A percentile compares a stretch with the other conserved stretches of the same genome.
These are phyloP conservation scores for Stenocarpella maydis DNA, from an alignment of 2,329 filamentous ascomycete species.

Conservation along the genomic window DNA sequence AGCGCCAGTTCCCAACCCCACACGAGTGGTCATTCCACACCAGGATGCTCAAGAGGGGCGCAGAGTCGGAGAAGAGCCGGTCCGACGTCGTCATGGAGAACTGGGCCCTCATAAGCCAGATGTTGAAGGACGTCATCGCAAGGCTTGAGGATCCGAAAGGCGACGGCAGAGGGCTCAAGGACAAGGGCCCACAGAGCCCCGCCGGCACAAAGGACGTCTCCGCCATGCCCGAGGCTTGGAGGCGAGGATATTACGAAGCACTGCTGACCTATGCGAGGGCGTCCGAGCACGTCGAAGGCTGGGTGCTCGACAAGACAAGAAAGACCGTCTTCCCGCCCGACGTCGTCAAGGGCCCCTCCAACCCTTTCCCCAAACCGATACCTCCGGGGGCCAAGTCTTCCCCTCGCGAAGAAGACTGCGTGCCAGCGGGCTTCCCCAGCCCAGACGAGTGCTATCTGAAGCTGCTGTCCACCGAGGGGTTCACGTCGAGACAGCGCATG, in stretches of 20 bases:
- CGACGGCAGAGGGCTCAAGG: conserved; percentile 72
- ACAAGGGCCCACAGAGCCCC: conserved; percentile 58
- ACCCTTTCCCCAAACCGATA: conserved; percentile 79
- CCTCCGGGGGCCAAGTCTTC: conserved; percentile 68
- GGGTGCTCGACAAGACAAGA: conserved; percentile 74
- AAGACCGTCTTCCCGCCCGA: conserved; percentile 74
- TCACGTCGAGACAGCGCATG: conserved; percentile 79
- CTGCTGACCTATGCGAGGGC: conserved; percentile 80
- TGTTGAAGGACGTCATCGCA: conserved; percentile 66
- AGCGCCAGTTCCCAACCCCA: conserved; percentile 81
- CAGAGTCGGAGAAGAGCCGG: conserved; percentile 65
- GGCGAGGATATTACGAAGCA: conserved; percentile 83
- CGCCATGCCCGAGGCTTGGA: conserved; percentile 82
- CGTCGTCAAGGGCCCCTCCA: conserved; percentile 82
- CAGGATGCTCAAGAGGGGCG: conserved; percentile 72
- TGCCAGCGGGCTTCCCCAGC: conserved; percentile 66
- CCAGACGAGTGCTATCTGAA: conserved; percentile 84
- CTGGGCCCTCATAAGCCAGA: conserved; percentile 73
- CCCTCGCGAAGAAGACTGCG: conserved; percentile 79
- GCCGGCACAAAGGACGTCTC: conserved; percentile 71
- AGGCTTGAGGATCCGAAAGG: conserved; percentile 73
- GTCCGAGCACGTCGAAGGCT: conserved; percentile 83
- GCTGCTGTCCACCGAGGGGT: conserved; percentile 81
- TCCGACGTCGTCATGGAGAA: conserved; percentile 66
- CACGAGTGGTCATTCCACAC: conserved; percentile 81